phyloP scores from a whole-genome alignment of 495 filamentous ascomycete species.

The Melanomma pulvis-pyrius region DNA sequence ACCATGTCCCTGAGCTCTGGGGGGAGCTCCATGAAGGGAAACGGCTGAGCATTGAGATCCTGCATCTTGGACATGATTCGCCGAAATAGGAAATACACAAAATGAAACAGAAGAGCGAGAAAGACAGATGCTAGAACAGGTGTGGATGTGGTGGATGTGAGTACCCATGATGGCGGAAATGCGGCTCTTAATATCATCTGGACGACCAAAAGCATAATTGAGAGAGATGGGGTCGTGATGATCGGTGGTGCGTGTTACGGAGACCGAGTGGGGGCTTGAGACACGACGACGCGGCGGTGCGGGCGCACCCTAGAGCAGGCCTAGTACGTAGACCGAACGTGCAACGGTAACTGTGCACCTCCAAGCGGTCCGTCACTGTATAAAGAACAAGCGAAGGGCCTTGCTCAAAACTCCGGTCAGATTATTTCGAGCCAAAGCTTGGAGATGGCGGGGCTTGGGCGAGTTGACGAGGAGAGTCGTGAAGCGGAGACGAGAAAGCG shows the following conservation, averaged over 20 bases:
- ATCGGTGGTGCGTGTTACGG: constrained; percentile 13
- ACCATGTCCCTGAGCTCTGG: constrained; percentile 32
- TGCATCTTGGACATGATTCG: constrained; percentile 9
- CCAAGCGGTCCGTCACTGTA: background rate
- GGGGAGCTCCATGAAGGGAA: constrained; percentile 34
- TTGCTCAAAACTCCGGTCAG: background rate
- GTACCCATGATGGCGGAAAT: background rate
- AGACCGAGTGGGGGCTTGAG: constrained; percentile 20
- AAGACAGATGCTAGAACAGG: background rate
- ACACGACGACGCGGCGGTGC: background rate
- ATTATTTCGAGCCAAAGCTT: background rate
- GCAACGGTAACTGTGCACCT: background rate
- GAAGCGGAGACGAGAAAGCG: background rate
- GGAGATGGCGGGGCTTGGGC: background rate
- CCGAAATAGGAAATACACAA: background rate
- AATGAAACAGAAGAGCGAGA: background rate
- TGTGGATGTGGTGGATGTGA: background rate
- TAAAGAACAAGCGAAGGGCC: background rate
- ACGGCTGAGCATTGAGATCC: constrained; percentile 6
- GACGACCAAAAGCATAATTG: background rate
- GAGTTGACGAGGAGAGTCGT: background rate
- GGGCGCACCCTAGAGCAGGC: too few species aligned
- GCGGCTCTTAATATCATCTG: background rate
- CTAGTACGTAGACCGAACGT: background rate
- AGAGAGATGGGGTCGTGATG: background rate